Percentiles rank a stretch among this genome's conserved stretches.
phyloP scores from a whole-genome alignment of 495 filamentous ascomycete genomes.

The Trichoderma reesei region DNA sequence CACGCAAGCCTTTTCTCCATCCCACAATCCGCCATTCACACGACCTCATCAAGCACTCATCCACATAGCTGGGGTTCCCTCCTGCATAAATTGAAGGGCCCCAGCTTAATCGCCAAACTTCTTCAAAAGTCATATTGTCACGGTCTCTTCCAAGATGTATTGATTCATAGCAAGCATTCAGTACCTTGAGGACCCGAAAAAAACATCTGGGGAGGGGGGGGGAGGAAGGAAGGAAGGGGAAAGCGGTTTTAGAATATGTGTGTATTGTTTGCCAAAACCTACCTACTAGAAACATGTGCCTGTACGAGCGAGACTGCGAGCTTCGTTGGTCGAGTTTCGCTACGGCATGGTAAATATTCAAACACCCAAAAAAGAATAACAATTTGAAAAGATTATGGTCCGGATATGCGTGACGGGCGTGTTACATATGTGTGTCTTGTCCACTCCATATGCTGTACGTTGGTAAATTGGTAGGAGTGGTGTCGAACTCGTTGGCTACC shows the following conservation, averaged over 20 bases:
- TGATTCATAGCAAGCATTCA: slow-evolving; percentile 4
- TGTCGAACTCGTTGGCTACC: too few species aligned
- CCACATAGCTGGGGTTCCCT: neutral
- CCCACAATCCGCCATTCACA: neutral
- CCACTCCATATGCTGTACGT: too few species aligned
- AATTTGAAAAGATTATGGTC: too few species aligned
- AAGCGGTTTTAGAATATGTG: neutral
- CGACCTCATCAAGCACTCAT: neutral
- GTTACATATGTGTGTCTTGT: neutral
- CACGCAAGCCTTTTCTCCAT: neutral
- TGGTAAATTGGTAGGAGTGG: too few species aligned
- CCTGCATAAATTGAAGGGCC: neutral
- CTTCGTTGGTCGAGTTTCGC: neutral
- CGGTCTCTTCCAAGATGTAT: neutral
- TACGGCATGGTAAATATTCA: neutral
- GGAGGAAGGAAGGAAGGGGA: neutral
- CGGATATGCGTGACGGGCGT: too few species aligned
- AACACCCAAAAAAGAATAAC: neutral
- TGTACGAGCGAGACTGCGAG: neutral
- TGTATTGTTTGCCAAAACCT: too few species aligned
- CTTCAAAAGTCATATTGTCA: neutral
- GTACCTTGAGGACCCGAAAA: neutral
- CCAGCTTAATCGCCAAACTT: neutral
- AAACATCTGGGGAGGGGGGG: neutral
- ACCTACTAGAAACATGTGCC: neutral